A percentile compares a stretch with the other conserved stretches of the same genome.
Conservation (phyloP, 345 rosid species). For the Camelina hispida region DNA sequence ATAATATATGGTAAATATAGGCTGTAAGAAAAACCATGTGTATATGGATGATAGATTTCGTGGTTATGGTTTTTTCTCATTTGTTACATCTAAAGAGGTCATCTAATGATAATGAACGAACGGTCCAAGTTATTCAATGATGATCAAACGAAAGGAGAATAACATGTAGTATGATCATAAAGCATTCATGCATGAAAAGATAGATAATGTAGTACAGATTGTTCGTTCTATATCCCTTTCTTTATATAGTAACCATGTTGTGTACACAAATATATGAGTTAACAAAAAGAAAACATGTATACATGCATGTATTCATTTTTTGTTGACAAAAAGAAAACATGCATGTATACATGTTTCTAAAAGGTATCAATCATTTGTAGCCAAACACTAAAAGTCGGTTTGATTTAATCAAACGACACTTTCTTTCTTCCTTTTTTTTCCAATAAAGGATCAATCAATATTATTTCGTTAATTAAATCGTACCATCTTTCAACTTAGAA, state of each 20-base stretch:
- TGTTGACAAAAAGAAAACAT: background rate
- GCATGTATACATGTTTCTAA: background rate
- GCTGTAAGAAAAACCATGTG: background rate
- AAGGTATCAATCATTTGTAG: constrained; percentile 18
- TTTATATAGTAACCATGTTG: background rate
- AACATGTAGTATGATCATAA: background rate
- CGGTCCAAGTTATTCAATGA: too few relatives aligned
- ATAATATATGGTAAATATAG: too few relatives aligned
- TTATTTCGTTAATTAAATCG: background rate
- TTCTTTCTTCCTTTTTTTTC: background rate
- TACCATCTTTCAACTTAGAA: background rate
- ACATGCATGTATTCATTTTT: background rate
- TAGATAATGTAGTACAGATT: background rate
- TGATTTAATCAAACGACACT: background rate
- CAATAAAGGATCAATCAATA: background rate
- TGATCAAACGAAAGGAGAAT: background rate
- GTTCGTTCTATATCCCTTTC: background rate
- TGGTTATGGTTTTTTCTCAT: background rate
- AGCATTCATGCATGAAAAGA: background rate
- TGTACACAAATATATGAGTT: background rate
- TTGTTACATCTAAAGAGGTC: too few relatives aligned
- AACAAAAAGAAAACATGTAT: background rate
- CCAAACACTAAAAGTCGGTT: constrained; percentile 8
- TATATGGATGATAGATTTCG: background rate
- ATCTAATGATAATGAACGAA: too few relatives aligned